Evolutionary conservation across 768 basidiomycete genomes (phyloP), one percentile per base, ranked within the genome.

Genomic region (Artomyces pyxidatus): DNA sequence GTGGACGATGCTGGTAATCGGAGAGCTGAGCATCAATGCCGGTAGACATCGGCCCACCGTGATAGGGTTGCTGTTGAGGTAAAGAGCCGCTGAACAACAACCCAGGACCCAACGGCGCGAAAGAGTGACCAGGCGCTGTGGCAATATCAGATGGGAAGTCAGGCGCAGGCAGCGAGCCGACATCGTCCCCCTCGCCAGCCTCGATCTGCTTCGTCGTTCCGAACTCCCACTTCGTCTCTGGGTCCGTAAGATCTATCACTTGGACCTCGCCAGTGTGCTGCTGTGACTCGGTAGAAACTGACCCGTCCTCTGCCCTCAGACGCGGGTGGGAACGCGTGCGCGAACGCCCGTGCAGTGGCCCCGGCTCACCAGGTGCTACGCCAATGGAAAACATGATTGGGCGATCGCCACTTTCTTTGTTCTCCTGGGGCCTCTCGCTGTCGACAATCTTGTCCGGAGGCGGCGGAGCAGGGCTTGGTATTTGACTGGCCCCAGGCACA

Each of bases 211-310:
- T 59, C 14, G 74, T 71, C 30, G 76, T 74, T 16, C 81, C 81
- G 59, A 83, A 83, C 59, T 74, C 72, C 80, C 77, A 81, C 59
- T 73, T 79, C 40, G 60, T 53, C 48, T 47, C 57, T 1, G 65
- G 48, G 25, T 61, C 64, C 7, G 64, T 68, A 52, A 65, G 50
- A 48, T 71, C 71, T 17, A 68, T 55, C 21, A 68, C 58, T 40
- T 58, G 61, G 22, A 50, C 51, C 16, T 52, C 57, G 16, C 19
- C 23, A 7, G 40, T 43, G 7, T 27, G n/a, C 16, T 14, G 26
- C 26, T 44, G 29, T 23, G 49, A 43, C 8, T 51, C 47, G 3
- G 49, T 29, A 35, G 50, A 25, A 19, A 41, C 37, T 19, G 38
- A 30, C 29, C 28, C 37, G 37, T 48, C 28, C 16, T 27, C 32